A percentile compares a stretch with the other conserved stretches of the same genome.
Conservation (phyloP, 2,329 filamentous ascomycete species). For the Fusarium virguliforme region DNA sequence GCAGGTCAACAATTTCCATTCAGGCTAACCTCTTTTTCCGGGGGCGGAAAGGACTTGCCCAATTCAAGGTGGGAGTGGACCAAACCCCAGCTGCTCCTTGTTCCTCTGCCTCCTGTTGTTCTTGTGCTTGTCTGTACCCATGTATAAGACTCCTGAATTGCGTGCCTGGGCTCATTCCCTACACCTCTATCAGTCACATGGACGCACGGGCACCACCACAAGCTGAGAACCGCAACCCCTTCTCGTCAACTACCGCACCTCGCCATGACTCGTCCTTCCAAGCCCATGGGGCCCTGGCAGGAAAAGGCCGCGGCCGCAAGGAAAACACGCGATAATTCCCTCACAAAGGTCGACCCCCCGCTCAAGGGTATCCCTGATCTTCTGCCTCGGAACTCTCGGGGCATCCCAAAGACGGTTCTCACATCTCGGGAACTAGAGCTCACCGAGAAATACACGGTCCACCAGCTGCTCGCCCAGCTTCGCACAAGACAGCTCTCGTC, state of each 20-base stretch:
- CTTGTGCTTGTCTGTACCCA: too few relatives aligned
- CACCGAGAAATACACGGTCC: slow-evolving; percentile 12
- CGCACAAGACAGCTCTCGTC: background rate
- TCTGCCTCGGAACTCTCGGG: slow-evolving; percentile 5
- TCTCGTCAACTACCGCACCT: too few relatives aligned
- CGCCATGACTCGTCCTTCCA: background rate
- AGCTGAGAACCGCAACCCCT: too few relatives aligned
- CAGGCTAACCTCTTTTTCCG: background rate
- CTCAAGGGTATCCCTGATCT: slow-evolving; percentile 24
- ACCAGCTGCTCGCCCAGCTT: slow-evolving; percentile 7
- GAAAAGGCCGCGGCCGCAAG: background rate
- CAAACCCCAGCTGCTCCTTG: too few relatives aligned
- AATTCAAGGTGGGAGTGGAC: background rate
- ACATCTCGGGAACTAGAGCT: slow-evolving; percentile 14
- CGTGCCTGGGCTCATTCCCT: too few relatives aligned
- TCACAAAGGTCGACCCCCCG: slow-evolving; percentile 34
- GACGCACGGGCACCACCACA: too few relatives aligned
- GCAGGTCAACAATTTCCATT: background rate
- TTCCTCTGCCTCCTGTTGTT: too few relatives aligned
- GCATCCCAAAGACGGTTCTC: slow-evolving; percentile 1
- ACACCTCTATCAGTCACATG: too few relatives aligned
- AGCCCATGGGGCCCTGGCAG: background rate
- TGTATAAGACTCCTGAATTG: too few relatives aligned
- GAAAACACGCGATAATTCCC: slow-evolving; percentile 23
- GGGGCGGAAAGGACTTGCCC: background rate